Base-by-base conservation (phyloP, 805 yeast species). In the Kodamaea sagamina region DNA sequence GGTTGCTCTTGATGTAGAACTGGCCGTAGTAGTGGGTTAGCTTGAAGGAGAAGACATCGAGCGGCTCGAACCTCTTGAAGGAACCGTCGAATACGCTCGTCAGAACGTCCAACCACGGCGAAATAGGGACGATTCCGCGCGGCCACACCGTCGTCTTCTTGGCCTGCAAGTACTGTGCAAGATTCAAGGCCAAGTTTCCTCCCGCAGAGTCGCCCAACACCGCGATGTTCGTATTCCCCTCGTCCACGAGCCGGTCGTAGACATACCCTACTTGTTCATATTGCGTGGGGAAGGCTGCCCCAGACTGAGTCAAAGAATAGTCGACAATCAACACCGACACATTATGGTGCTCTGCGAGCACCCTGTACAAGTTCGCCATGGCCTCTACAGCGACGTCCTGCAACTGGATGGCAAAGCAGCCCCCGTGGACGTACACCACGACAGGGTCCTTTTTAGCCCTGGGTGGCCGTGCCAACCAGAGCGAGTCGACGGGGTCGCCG, bases 201-300 rank as follows among this genome's bases (percentile, higher is more conserved):
- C 50, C 50, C 24, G 50, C 50, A 15, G 47, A 44, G 25, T 47
- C 50, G 7, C 50, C 50, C 13, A 44, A 16, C 2, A 47, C 25
- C 4, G 24, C 18, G 21, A 47, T 41, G 26, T 44, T 44, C 2
- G 42, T 38, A 28, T 44, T 12, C 1, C 50, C 48, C 3, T 47
- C 50, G 3, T 17, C 35, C 8, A 44, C 44, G 35, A 47, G 29
- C 28, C 36, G 34, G 19, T 42, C 44, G 36, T 44, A 42, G 13
- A 47, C 31, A 12, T 22, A 16, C 21, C 12, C 26, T 5, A 36
- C 37, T 21, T 47, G 46, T 26, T 41, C 37, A 25, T 16, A 6
- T 22, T 47, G 50, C 13, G 15, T 26, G 12, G 50, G 50, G 16
- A 32, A 47, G 3, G n/a, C n/a, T 10, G 18, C 15, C 6, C 43